Base-by-base conservation (phyloP, 2,329 filamentous ascomycete species). In the Talaromyces amestolkiae region DNA sequence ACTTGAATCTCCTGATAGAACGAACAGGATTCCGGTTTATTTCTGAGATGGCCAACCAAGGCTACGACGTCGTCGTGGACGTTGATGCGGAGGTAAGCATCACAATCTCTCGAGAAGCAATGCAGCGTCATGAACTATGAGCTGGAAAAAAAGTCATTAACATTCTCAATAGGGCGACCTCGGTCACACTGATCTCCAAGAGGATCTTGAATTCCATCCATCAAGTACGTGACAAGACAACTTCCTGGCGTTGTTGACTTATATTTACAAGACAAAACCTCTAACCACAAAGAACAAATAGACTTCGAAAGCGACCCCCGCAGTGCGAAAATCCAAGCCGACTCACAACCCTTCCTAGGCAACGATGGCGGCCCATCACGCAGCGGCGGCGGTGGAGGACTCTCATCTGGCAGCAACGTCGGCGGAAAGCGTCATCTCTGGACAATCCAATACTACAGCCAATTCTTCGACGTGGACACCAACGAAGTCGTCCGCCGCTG, bases 381-480 rank as follows among this genome's bases (percentile, higher is more conserved):
- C 47, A 74, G 78, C 63, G 77, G 80, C 68, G 78, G 78, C 37
- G 76, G 79, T 3, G 58, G 65, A 24, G 56, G 56, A 3, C 41
- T 59, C n/a, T 33, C 69, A 72, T 77, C 53, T n/a, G 43, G 41
- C 66, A 22, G 41, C 66, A 3, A 17, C 17, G 27, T 53, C 3
- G 75, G 75, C 62, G 76, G 74, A 67, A 98, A 98, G 81, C 91
- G 91, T 74, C 93, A 90, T 82, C 90, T 98, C 69, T 99, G 95
- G 95, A 89, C 89, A 54, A 84, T 98, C 68, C 88, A 88, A 65
- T 99, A 97, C 84, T 99, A 99, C 82, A 88, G 93, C 64, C 95
- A 97, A 81, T 98, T 95, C 86, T 99, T 99, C 81, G 95, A 99
- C 76, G 94, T 99, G 69, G 95, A 99, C 80, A 98, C 95, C 1